Evolutionary conservation across 2,329 filamentous ascomycete genomes (phyloP), one percentile per base, ranked within the genome.

Genomic region (Cladosporium halotolerans): DNA sequence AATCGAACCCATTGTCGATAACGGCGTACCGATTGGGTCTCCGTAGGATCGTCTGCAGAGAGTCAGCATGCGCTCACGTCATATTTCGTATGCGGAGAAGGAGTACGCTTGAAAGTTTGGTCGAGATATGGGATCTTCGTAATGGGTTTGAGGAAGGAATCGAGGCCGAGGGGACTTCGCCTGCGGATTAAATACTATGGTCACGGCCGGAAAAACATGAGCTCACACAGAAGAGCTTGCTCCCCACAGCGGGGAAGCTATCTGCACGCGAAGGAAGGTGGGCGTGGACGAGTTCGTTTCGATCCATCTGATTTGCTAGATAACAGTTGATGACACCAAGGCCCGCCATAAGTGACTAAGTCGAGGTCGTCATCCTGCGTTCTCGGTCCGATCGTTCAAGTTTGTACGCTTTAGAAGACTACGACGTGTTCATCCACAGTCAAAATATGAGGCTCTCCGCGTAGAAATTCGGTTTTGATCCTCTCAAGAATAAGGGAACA

Each of bases 231-330:
- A 23, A 31, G 28, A 43, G n/a, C 31, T 36, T 11, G 31, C 23
- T 33, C 48, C 40, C 48, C 48, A 51, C 48, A 51, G 48, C 48
- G 48, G 48, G 48, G 48, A 38, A 51, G 48, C 40, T 51, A 51
- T 51, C 39, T 28, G 40, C 43, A 33, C 39, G 38, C 48, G 48
- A 51, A 38, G 48, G 48, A 51, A 44, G 48, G 23, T 51, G 11
- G 42, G 32, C 42, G 28, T 31, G 31, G 42, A 44, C 39, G 32
- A 36, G 23, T 14, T 34, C 23, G 16, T 32, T 18, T 31, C 14
- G 23, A 1, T 28, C 23, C 23, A 7, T 44, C 31, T 51, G 48
- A 51, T 51, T 51, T 44, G 48, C 31, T 34, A 18, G 47, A 51
- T 51, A 44, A 31, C 40, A 51, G 9, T 11, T 38, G 13, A 19